Evolutionary conservation across 2,329 filamentous ascomycete species (phyloP).

Genomic region (Talaromyces pinophilus): DNA sequence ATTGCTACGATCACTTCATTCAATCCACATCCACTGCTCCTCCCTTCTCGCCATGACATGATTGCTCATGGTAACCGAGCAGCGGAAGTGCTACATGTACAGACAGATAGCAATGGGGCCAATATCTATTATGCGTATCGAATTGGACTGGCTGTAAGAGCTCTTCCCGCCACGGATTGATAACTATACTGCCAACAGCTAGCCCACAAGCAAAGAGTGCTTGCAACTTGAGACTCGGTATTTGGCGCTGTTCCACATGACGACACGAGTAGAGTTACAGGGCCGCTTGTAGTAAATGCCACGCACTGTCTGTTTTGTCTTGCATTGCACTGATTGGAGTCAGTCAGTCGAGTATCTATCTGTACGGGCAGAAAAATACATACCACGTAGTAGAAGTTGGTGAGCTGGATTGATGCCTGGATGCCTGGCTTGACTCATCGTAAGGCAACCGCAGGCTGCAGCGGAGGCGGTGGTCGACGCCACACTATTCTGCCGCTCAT

Average conservation of each 20-base stretch:
- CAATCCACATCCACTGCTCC: neutral
- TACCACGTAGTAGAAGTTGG: too few species aligned
- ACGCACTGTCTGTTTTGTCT: neutral
- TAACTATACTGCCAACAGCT: neutral
- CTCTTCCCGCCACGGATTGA: neutral
- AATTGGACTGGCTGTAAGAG: neutral
- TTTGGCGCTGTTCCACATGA: slow-evolving; percentile 3
- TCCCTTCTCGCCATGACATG: neutral
- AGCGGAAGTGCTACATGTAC: neutral
- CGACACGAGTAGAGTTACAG: slow-evolving; percentile 9
- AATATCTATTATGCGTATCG: neutral
- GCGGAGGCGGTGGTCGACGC: slow-evolving; percentile 19
- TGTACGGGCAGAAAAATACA: neutral
- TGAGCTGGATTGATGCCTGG: neutral
- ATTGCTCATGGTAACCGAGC: neutral
- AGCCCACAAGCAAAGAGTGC: neutral
- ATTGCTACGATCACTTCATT: neutral
- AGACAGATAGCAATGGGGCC: neutral
- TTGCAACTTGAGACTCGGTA: neutral
- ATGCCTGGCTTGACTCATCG: slow-evolving; percentile 13
- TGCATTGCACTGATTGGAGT: neutral
- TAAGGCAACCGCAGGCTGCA: slow-evolving; percentile 17
- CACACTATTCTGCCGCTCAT: slow-evolving; percentile 21
- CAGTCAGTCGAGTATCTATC: neutral
- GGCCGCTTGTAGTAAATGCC: neutral